Evolutionary conservation across 2,329 filamentous ascomycete genomes (phyloP).

Genomic region (Zasmidium angulare): DNA sequence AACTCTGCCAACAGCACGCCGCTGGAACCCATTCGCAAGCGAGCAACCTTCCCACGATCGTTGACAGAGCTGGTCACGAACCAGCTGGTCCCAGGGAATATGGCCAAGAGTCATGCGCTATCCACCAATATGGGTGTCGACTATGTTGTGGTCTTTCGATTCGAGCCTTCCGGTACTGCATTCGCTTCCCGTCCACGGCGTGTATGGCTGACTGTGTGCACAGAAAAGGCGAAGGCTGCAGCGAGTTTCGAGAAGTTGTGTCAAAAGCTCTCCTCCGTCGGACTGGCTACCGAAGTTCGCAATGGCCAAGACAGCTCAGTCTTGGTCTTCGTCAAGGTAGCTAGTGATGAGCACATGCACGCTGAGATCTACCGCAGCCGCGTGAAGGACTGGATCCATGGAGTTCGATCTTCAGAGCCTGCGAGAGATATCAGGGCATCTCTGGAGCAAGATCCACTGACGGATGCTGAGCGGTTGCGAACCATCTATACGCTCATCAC

Average conservation of each 20-base stretch:
- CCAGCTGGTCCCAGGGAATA: slow-evolving; percentile 32
- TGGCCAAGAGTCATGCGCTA: slow-evolving; percentile 35
- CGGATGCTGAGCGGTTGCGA: slow-evolving; percentile 82
- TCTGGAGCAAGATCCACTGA: slow-evolving; percentile 72
- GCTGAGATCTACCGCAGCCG: slow-evolving; percentile 78
- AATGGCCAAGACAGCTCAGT: slow-evolving; percentile 73
- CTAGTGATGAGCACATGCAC: slow-evolving; percentile 70
- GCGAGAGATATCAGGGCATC: slow-evolving; percentile 68
- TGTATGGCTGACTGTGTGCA: background rate
- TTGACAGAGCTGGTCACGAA: slow-evolving; percentile 33
- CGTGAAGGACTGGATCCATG: slow-evolving; percentile 91
- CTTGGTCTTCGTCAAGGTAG: slow-evolving; percentile 78
- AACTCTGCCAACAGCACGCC: slow-evolving; percentile 10
- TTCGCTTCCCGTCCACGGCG: background rate
- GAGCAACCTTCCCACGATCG: slow-evolving; percentile 23
- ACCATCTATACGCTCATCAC: slow-evolving; percentile 77
- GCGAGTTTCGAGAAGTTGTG: slow-evolving; percentile 77
- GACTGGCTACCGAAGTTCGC: slow-evolving; percentile 85
- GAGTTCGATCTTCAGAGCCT: slow-evolving; percentile 75
- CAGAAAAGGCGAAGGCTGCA: slow-evolving; percentile 69
- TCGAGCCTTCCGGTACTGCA: slow-evolving; percentile 63
- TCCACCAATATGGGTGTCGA: slow-evolving; percentile 70
- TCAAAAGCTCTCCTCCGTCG: slow-evolving; percentile 70
- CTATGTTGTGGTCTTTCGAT: slow-evolving; percentile 80
- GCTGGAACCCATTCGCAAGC: slow-evolving; percentile 21